Evolutionary conservation across 1,139 yeast genomes (phyloP), one percentile per base, ranked within the genome.

Genomic region (Pichia sp.): DNA sequence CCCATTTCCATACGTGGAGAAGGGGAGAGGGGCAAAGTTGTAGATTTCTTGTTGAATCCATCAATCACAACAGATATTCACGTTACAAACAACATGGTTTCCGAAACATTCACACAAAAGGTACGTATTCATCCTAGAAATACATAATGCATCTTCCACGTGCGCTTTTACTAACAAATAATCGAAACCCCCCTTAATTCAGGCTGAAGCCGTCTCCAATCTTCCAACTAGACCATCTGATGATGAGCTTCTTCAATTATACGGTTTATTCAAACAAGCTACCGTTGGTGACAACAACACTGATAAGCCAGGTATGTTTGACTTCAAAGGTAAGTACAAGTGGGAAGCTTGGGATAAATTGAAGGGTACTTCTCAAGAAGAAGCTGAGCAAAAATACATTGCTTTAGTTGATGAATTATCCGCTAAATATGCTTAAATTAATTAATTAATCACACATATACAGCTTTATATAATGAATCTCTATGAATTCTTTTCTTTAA

Each of bases 261-360:
- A 91, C 70, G 96, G 93, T 33, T 75, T 91, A 59, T 91, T 75
- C 81, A 91, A 91, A 70, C 98, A 91, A 70, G 95, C 97, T 52
- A 89, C 97, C 36, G 82, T 81, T 46, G 98, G 98, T 53, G 98
- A 91, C 75, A 85, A 85, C 72, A 74, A 72, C 64, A 83, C 94
- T 48, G 68, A 78, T 46, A 83, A 83, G 66, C 85, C 95, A 43
- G 94, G 96, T 50, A 68, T 85, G 50, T 86, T 89, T 65, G 95
- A 89, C 69, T 75, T 91, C 69, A 85, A 84, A 72, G 96, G 91
- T 55, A 89, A 91, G 69, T 85, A 85, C 77, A 91, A 91, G 76
- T 91, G 97, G 97, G 89, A 87, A 63, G 76, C 96, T 15, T 91
- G 98, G 98, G 82, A 80, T 59, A 80, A 80, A 55, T 70, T 81